Evolutionary conservation across 768 basidiomycete species (phyloP).

Genomic region (Pholiota microspora): DNA sequence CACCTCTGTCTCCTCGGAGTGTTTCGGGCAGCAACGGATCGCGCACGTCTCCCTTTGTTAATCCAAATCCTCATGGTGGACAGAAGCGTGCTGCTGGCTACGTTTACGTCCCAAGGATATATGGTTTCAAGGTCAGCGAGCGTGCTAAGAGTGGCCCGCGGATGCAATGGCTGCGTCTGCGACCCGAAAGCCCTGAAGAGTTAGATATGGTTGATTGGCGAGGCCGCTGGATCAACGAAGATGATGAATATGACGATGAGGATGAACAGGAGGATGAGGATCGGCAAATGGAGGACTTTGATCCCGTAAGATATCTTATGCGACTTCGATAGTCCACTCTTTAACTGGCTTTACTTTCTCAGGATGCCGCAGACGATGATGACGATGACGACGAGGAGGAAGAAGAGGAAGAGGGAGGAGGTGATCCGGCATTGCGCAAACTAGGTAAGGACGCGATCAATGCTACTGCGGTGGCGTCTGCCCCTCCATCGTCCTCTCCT

Average conservation of each 20-base stretch:
- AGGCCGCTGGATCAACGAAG: slow-evolving; percentile 80
- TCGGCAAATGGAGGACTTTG: slow-evolving; percentile 84
- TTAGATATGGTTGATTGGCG: slow-evolving; percentile 89
- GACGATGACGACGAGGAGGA: slow-evolving; percentile 66
- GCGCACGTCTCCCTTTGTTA: slow-evolving; percentile 63
- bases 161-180: slow-evolving; percentile 93
- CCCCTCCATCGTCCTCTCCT: slow-evolving; percentile 35
- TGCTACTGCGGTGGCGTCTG: slow-evolving; percentile 15
- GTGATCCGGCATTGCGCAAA: slow-evolving; percentile 23
- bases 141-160: slow-evolving; percentile 91
- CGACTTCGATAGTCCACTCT: background rate
- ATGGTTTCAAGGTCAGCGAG: slow-evolving; percentile 97
- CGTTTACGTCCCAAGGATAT: slow-evolving; percentile 90
- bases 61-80: slow-evolving; percentile 86
- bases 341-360: background rate
- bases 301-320: slow-evolving; percentile 52
- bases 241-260: slow-evolving; percentile 59
- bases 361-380: slow-evolving; percentile 55
- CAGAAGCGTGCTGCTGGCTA: slow-evolving; percentile 86
- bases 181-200: slow-evolving; percentile 79
- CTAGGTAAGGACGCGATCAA: slow-evolving; percentile 12
- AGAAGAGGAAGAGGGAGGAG: slow-evolving; percentile 52
- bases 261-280: slow-evolving; percentile 74
- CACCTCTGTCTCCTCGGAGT: slow-evolving; percentile 58
- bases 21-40: slow-evolving; percentile 47